These are phyloP conservation scores for Dendrobium nobile DNA, from an alignment of 106 monocot genomes.

Conservation along the genomic window DNA sequence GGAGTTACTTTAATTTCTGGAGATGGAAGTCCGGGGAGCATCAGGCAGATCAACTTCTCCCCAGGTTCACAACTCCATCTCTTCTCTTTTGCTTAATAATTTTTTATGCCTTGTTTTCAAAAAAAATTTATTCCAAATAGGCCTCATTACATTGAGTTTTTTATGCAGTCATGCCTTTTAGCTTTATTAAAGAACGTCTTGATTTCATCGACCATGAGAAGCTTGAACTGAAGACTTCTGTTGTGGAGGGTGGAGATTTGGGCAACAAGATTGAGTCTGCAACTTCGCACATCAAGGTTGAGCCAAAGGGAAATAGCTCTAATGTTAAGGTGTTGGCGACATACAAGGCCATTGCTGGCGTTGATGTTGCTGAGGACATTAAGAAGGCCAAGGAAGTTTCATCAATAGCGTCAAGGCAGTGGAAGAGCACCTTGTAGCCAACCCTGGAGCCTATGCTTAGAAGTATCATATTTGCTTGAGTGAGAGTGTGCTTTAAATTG, in stretches of 20 bases:
- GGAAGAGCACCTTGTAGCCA: not conserved
- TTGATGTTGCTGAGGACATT: not conserved
- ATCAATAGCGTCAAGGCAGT: not conserved
- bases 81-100: not conserved
- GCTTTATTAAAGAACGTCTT: conserved; percentile 11
- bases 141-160: not conserved
- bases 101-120: too few species aligned
- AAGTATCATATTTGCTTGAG: too few species aligned
- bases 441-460: conserved; percentile 2
- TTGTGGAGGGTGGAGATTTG: conserved; percentile 10
- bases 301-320: not conserved
- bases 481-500: not conserved
- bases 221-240: not conserved
- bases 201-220: conserved; percentile 17
- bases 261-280: conserved; percentile 19
- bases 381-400: conserved; percentile 5
- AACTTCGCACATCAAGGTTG: conserved; percentile 10
- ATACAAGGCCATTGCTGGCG: conserved; percentile 3
- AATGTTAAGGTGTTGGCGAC: not conserved
- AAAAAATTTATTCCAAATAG: not conserved
- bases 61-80: not conserved
- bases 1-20: not conserved
- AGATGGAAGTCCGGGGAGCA: conserved; percentile 2
- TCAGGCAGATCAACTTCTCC: conserved; percentile 7
- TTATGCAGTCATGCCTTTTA: conserved; percentile 6